These are phyloP conservation scores for Ascocoryne sarcoides DNA, from an alignment of 2,329 filamentous ascomycete genomes.

Conservation along the genomic window DNA sequence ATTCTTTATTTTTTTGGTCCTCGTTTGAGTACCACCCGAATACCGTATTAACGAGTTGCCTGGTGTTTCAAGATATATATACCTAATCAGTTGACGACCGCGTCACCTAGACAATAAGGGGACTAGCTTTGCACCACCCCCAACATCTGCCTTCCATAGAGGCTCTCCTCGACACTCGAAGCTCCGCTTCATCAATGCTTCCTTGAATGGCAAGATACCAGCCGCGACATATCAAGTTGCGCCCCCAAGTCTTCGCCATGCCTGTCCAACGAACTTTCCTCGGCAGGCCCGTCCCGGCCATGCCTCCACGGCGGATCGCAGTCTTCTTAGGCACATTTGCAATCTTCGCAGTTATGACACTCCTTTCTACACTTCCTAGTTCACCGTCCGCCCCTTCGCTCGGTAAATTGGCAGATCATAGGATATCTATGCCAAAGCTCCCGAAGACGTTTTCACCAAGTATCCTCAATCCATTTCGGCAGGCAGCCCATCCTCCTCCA, in stretches of 20 bases:
- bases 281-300: slow-evolving; percentile 40
- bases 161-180: not conserved
- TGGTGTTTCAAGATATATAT: too few species aligned
- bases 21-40: too few species aligned
- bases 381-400: slow-evolving; percentile 40
- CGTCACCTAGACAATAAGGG: too few species aligned
- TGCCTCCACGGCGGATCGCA: slow-evolving; percentile 44
- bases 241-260: slow-evolving; percentile 29
- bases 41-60: too few species aligned
- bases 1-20: too few species aligned
- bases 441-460: slow-evolving; percentile 32
- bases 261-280: slow-evolving; percentile 39
- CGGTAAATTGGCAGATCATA: slow-evolving; percentile 41
- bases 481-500: slow-evolving; percentile 61
- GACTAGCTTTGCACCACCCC: not conserved
- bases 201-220: slow-evolving; percentile 3
- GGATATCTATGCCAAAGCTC: slow-evolving; percentile 39
- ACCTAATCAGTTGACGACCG: too few species aligned
- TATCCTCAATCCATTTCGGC: slow-evolving; percentile 57
- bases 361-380: slow-evolving; percentile 44
- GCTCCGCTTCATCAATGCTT: slow-evolving; percentile 1
- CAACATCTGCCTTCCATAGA: not conserved
- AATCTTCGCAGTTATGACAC: slow-evolving; percentile 44
- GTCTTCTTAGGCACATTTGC: slow-evolving; percentile 42
- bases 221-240: slow-evolving; percentile 2